Evolutionary conservation across 176 grass and related monocot genomes (phyloP).

Genomic region (Oryza glaberrima): DNA sequence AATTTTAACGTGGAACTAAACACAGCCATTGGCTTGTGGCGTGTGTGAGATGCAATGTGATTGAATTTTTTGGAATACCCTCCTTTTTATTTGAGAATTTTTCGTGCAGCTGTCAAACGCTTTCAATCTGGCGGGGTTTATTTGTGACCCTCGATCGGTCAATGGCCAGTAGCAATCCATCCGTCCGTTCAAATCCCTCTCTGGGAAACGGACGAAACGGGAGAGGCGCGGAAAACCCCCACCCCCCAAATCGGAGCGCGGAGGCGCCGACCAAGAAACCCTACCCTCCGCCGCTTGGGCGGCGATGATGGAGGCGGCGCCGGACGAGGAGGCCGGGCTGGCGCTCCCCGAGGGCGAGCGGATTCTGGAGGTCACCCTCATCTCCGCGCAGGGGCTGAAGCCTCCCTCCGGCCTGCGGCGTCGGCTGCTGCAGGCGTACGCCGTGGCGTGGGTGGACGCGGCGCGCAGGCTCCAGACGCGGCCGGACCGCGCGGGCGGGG

Average conservation of each 20-base stretch:
- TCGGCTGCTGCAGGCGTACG: constrained; percentile 77
- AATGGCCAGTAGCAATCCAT: neutral
- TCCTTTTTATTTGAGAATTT: too few species aligned
- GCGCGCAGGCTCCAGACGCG: constrained; percentile 69
- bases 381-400: constrained; percentile 92
- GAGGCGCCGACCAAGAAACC: constrained; percentile 23
- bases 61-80: too few species aligned
- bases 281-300: constrained; percentile 41
- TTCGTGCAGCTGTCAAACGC: neutral
- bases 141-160: constrained; percentile 25
- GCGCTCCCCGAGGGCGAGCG: constrained; percentile 43
- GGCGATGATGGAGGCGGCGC: constrained; percentile 52
- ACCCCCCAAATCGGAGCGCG: constrained; percentile 10
- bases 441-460: constrained; percentile 77
- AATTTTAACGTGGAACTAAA: too few species aligned
- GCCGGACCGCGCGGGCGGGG: constrained; percentile 62
- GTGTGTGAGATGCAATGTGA: too few species aligned
- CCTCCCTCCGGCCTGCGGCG: constrained; percentile 48
- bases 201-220: neutral
- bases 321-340: constrained; percentile 46
- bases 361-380: constrained; percentile 70
- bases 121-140: neutral
- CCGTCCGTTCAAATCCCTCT: constrained; percentile 37
- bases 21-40: too few species aligned
- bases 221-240: neutral